Conservation (phyloP, 116 monocot species). For the Trichopus zeylanicus region DNA sequence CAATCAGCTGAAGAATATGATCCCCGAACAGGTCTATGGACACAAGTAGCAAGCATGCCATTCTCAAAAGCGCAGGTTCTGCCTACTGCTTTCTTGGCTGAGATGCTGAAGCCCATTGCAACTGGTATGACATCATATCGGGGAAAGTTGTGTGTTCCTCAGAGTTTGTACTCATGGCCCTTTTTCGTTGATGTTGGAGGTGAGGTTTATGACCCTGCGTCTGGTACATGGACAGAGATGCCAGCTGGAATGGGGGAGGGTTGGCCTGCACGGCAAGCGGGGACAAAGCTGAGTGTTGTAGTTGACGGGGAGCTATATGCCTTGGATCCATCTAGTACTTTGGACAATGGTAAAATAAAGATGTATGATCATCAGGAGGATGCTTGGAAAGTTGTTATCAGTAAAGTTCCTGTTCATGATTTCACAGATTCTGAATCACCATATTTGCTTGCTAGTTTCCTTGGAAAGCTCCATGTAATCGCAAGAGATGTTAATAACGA, state of each 20-base stretch:
- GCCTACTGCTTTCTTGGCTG: slow-evolving; percentile 62
- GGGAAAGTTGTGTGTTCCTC: slow-evolving; percentile 76
- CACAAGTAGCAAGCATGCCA: slow-evolving; percentile 60
- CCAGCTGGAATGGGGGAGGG: slow-evolving; percentile 92
- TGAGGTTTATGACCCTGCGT: slow-evolving; percentile 75
- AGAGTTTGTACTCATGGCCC: slow-evolving; percentile 87
- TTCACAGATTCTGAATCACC: slow-evolving; percentile 66
- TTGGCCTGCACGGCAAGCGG: slow-evolving; percentile 83
- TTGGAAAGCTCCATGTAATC: slow-evolving; percentile 84
- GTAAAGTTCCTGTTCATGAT: slow-evolving; percentile 55
- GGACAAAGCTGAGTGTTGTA: slow-evolving; percentile 75
- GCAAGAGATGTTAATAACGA: slow-evolving; percentile 40
- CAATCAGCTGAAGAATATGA: slow-evolving; percentile 86
- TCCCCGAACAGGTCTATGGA: slow-evolving; percentile 61
- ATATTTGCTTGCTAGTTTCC: slow-evolving; percentile 72
- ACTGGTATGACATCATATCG: slow-evolving; percentile 78
- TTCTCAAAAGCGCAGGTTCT: slow-evolving; percentile 61
- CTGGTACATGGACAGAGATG: slow-evolving; percentile 73
- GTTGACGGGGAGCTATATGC: slow-evolving; percentile 72
- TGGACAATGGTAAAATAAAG: slow-evolving; percentile 73
- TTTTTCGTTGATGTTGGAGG: slow-evolving; percentile 89
- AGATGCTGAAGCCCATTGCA: slow-evolving; percentile 81
- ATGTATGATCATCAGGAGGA: slow-evolving; percentile 66
- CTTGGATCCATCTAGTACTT: slow-evolving; percentile 70
- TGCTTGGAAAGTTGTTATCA: slow-evolving; percentile 60